Conservation (phyloP, 2,329 filamentous ascomycete genomes). For the Fusarium annulatum region DNA sequence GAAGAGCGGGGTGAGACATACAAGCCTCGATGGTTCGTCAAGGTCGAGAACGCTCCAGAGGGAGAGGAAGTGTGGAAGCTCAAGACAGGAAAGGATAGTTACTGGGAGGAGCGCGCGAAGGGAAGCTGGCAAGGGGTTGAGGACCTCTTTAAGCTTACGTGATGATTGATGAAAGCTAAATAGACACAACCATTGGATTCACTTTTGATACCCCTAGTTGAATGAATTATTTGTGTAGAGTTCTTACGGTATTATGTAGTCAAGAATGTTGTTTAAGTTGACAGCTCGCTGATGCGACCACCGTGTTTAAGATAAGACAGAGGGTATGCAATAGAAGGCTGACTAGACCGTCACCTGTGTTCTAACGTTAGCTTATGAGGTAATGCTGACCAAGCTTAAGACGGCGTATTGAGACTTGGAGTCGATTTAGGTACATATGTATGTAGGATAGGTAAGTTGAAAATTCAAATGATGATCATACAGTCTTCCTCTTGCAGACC, state of each 20-base stretch:
- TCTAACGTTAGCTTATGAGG: not conserved
- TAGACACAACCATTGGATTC: conserved; percentile 26
- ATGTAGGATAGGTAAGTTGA: conserved; percentile 1
- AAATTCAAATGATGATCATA: not conserved
- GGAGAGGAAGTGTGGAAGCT: conserved; percentile 80
- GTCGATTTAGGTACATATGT: not conserved
- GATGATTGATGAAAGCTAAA: conserved; percentile 31
- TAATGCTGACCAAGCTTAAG: not conserved
- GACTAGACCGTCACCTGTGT: not conserved
- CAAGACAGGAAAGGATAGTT: conserved; percentile 84
- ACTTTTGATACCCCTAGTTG: conserved; percentile 23
- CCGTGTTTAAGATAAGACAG: not conserved
- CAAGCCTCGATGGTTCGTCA: conserved; percentile 86
- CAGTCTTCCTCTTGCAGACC: not conserved
- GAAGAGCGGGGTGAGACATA: conserved; percentile 80
- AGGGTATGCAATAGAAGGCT: conserved; percentile 1
- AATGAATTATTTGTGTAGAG: not conserved
- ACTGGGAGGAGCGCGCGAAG: conserved; percentile 87
- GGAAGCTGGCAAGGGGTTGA: conserved; percentile 72
- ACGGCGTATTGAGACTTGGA: not conserved
- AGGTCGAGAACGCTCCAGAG: conserved; percentile 67
- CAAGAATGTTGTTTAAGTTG: not conserved
- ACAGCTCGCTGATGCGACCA: not conserved
- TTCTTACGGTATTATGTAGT: not conserved
- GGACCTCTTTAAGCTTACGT: conserved; percentile 57